Evolutionary conservation across 1,284 basidiomycete species (phyloP).

Genomic region (Cystobasidium pallidum): DNA sequence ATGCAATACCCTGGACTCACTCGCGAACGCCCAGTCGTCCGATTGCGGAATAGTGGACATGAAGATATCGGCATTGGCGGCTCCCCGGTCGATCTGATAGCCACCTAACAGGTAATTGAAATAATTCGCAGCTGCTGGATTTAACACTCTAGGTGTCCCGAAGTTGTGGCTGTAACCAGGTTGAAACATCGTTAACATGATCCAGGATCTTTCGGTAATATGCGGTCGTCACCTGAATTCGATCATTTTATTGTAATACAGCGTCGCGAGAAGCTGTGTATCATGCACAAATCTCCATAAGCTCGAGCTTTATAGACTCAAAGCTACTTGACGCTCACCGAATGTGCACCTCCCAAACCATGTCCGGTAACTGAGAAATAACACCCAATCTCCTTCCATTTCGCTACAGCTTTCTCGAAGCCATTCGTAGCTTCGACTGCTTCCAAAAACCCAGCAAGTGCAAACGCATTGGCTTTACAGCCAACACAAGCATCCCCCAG

Average conservation of each 20-base stretch:
- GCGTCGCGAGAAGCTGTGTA: constrained; percentile 15
- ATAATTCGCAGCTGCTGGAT: constrained; percentile 47
- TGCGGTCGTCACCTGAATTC: constrained; percentile 9
- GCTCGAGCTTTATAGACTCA: too few species aligned
- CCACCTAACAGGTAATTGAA: constrained; percentile 49
- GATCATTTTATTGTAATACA: constrained; percentile 22
- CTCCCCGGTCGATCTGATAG: constrained; percentile 46
- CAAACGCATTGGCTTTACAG: constrained; percentile 42
- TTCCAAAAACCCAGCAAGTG: constrained; percentile 41
- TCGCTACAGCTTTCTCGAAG: constrained; percentile 25
- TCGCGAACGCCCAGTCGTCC: constrained; percentile 48
- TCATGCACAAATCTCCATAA: neutral
- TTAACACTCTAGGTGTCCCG: constrained; percentile 49
- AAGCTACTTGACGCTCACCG: neutral
- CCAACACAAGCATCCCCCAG: constrained; percentile 35
- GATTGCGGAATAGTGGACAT: constrained; percentile 49
- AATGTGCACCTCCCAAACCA: constrained; percentile 41
- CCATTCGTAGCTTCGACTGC: constrained; percentile 41
- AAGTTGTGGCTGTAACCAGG: constrained; percentile 32
- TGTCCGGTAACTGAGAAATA: constrained; percentile 42
- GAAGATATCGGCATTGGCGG: constrained; percentile 49
- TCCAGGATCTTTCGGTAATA: too few species aligned
- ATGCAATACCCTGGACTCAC: neutral
- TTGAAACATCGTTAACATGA: too few species aligned
- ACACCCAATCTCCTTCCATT: constrained; percentile 34